Conservation (phyloP, 495 filamentous ascomycete species). For the Corynascus novoguineensis region DNA sequence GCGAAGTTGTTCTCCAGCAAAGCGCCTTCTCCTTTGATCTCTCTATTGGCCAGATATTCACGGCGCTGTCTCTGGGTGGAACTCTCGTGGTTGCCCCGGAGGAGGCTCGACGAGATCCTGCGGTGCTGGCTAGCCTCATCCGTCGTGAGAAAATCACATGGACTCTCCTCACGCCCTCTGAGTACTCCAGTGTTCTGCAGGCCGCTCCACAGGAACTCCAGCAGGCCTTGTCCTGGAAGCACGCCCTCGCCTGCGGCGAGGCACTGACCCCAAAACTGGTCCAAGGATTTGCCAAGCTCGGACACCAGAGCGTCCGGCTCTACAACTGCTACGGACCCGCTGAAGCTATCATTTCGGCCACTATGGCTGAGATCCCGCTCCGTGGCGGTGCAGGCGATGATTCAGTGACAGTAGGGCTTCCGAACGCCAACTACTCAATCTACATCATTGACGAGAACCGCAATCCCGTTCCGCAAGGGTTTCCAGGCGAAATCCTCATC, state of each 20-base stretch:
- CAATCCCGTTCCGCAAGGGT: slow-evolving; percentile 34
- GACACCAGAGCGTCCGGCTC: neutral
- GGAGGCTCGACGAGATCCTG: slow-evolving; percentile 20
- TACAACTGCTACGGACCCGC: neutral
- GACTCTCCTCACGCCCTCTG: slow-evolving; percentile 24
- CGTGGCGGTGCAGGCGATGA: neutral
- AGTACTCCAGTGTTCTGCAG: slow-evolving; percentile 17
- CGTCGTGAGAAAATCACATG: slow-evolving; percentile 20
- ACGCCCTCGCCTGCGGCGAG: slow-evolving; percentile 28
- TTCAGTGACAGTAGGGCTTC: slow-evolving; percentile 3
- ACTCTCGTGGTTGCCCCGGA: slow-evolving; percentile 20
- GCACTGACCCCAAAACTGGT: neutral
- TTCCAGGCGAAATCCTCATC: slow-evolving; percentile 35
- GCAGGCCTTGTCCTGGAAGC: slow-evolving; percentile 18
- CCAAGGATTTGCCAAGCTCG: neutral
- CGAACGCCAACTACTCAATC: slow-evolving; percentile 29
- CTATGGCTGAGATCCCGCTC: neutral
- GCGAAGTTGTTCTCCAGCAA: slow-evolving; percentile 28
- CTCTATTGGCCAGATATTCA: slow-evolving; percentile 28
- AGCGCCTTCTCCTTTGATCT: slow-evolving; percentile 29
- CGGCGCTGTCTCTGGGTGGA: slow-evolving; percentile 23
- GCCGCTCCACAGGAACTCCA: slow-evolving; percentile 17
- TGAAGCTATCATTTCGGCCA: neutral
- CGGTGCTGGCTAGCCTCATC: slow-evolving; percentile 22
- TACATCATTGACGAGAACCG: slow-evolving; percentile 43